Evolutionary conservation across 352 stramenopile genomes (phyloP).

Genomic region (Globisporangium yorkense): DNA sequence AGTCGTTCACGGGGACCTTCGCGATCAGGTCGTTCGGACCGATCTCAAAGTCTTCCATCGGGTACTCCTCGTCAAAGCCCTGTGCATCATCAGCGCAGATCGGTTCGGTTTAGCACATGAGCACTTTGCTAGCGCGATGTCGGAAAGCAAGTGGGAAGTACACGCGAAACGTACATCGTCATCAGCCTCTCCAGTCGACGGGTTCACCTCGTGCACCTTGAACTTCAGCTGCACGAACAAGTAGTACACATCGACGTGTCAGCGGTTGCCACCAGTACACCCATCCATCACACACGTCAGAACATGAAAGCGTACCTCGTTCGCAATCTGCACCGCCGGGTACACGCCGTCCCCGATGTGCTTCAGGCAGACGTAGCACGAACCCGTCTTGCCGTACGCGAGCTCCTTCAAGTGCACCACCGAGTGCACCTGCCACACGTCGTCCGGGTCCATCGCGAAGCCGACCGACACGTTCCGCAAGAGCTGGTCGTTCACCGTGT

Average conservation of each 20-base stretch:
- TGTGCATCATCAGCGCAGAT: constrained; percentile 14
- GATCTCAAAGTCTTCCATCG: constrained; percentile 97
- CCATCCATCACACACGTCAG: neutral
- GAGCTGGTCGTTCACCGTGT: constrained; percentile 98
- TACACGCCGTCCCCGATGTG: constrained; percentile 71
- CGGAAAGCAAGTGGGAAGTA: constrained; percentile 2
- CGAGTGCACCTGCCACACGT: constrained; percentile 90
- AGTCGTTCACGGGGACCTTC: constrained; percentile 95
- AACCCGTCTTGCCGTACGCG: constrained; percentile 91
- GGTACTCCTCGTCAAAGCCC: constrained; percentile 98
- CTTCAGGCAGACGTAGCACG: constrained; percentile 93
- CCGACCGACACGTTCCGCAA: constrained; percentile 93
- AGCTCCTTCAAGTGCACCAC: constrained; percentile 86
- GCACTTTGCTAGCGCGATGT: neutral
- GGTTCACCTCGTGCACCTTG: constrained; percentile 93
- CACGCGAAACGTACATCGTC: constrained; percentile 41
- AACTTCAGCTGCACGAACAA: constrained; percentile 85
- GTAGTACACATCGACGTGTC: neutral
- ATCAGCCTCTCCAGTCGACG: constrained; percentile 89
- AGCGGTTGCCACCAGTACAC: neutral
- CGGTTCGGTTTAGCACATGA: neutral
- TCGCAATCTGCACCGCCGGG: constrained; percentile 87
- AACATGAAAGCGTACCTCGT: constrained; percentile 54
- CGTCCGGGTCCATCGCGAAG: constrained; percentile 86
- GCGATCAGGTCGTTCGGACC: constrained; percentile 96